Percentiles rank a stretch among this genome's conserved stretches.
These are phyloP conservation scores for Miscanthus lutarioriparius DNA, from an alignment of 176 grass and related monocot species.

Conservation along the genomic window DNA sequence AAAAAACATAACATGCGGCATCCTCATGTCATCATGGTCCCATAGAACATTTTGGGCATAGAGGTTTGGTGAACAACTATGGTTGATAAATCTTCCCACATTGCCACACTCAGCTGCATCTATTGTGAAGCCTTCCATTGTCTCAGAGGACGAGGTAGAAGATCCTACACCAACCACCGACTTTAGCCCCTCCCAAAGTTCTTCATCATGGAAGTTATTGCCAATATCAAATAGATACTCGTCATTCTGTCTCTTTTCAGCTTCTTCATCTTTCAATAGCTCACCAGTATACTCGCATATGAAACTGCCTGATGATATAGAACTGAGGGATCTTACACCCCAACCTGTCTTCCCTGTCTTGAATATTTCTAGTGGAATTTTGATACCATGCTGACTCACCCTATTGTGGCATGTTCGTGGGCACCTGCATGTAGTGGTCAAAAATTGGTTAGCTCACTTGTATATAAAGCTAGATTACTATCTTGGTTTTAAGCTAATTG, in stretches of 20 bases:
- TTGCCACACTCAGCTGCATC: slow-evolving; percentile 72
- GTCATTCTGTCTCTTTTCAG: slow-evolving; percentile 58
- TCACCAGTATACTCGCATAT: slow-evolving; percentile 71
- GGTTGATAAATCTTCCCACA: slow-evolving; percentile 78
- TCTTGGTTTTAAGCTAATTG: background rate
- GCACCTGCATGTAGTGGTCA: slow-evolving; percentile 48
- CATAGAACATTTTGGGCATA: slow-evolving; percentile 77
- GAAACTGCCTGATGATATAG: slow-evolving; percentile 75
- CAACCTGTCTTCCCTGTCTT: slow-evolving; percentile 59
- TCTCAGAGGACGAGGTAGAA: slow-evolving; percentile 32
- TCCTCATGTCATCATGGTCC: slow-evolving; percentile 64
- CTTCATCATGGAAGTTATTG: slow-evolving; percentile 59
- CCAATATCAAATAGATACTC: slow-evolving; percentile 81
- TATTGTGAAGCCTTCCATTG: slow-evolving; percentile 64
- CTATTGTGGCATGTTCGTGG: slow-evolving; percentile 71
- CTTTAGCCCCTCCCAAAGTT: slow-evolving; percentile 59
- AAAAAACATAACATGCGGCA: slow-evolving; percentile 73
- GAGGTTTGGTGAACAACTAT: slow-evolving; percentile 74
- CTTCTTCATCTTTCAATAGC: slow-evolving; percentile 56
- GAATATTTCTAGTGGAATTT: slow-evolving; percentile 76
- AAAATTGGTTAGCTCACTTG: background rate
- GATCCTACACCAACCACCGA: slow-evolving; percentile 43
- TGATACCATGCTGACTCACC: slow-evolving; percentile 69
- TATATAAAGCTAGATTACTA: background rate
- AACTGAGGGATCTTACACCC: slow-evolving; percentile 79